Conservation (phyloP, 495 filamentous ascomycete genomes). For the Cercophora sp. region DNA sequence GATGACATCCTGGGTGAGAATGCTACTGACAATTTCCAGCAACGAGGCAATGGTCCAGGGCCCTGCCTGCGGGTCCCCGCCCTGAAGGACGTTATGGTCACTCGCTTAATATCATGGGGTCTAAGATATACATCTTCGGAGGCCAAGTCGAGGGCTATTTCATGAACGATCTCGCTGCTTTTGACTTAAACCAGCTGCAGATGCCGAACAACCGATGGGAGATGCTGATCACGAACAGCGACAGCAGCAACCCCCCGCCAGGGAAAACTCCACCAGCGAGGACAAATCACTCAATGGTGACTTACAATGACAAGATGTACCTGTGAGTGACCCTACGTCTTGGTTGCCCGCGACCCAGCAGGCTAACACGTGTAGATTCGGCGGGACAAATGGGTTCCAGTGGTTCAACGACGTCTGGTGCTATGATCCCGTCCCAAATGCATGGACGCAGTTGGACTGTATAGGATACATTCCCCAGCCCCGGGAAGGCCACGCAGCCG, state of each 20-base stretch:
- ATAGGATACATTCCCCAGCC: constrained; percentile 94
- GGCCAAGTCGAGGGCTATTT: constrained; percentile 97
- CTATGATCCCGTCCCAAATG: constrained; percentile 77
- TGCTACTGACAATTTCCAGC: constrained; percentile 49
- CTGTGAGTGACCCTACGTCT: constrained; percentile 57
- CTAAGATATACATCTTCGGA: constrained; percentile 95
- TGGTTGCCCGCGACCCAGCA: neutral
- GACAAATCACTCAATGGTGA: constrained; percentile 92
- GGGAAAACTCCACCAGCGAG: constrained; percentile 80
- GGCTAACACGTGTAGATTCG: constrained; percentile 61
- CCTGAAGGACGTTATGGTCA: constrained; percentile 94
- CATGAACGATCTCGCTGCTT: constrained; percentile 96
- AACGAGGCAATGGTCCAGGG: constrained; percentile 95
- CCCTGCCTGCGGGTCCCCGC: constrained; percentile 74
- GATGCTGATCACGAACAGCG: constrained; percentile 72
- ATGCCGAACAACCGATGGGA: constrained; percentile 90
- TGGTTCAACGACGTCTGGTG: constrained; percentile 99
- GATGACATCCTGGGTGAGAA: neutral
- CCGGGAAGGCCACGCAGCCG: constrained; percentile 90
- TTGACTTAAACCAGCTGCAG: constrained; percentile 92
- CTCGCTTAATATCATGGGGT: constrained; percentile 91
- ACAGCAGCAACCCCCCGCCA: constrained; percentile 59
- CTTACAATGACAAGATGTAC: constrained; percentile 89
- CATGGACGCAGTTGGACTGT: constrained; percentile 86
- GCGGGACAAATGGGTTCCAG: constrained; percentile 85